phyloP scores from a whole-genome alignment of 306 rosid genomes.

The Oxytropis ochrocephala region DNA sequence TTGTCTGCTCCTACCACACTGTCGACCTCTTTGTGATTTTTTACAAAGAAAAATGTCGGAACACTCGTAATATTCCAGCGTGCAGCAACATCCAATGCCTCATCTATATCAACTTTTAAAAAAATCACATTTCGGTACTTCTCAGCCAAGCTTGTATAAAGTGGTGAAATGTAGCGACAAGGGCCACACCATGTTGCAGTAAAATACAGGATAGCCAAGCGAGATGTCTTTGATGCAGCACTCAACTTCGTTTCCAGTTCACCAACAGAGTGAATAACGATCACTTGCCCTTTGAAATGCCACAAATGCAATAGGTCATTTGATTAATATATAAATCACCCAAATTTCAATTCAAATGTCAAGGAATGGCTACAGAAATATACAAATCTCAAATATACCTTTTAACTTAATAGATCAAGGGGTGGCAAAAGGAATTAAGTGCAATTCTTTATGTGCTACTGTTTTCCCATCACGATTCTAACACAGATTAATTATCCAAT shows the following conservation, averaged over 20 bases:
- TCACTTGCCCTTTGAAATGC: constrained; percentile 56
- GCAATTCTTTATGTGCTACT: too few relatives aligned
- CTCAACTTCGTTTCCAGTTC: constrained; percentile 55
- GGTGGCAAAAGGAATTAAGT: neutral
- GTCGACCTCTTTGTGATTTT: constrained; percentile 61
- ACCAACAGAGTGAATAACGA: constrained; percentile 45
- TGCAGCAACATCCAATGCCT: constrained; percentile 63
- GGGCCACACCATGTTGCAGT: constrained; percentile 98
- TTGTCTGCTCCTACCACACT: constrained; percentile 64
- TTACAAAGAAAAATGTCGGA: constrained; percentile 67
- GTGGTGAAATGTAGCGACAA: constrained; percentile 67
- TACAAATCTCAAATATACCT: neutral
- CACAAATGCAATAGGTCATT: neutral
- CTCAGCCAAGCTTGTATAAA: constrained; percentile 65
- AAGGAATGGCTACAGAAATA: neutral
- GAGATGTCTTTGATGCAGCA: constrained; percentile 65
- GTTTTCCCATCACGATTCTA: too few relatives aligned
- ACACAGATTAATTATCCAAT: too few relatives aligned
- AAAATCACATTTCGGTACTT: constrained; percentile 61
- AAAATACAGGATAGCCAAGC: constrained; percentile 65
- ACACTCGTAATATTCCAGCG: constrained; percentile 67
- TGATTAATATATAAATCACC: constrained; percentile 3
- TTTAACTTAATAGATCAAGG: neutral
- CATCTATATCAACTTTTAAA: constrained; percentile 69
- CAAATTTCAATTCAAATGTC: neutral